Evolutionary conservation across 257 asterid species (phyloP).

Genomic region (Plantago ovata): DNA sequence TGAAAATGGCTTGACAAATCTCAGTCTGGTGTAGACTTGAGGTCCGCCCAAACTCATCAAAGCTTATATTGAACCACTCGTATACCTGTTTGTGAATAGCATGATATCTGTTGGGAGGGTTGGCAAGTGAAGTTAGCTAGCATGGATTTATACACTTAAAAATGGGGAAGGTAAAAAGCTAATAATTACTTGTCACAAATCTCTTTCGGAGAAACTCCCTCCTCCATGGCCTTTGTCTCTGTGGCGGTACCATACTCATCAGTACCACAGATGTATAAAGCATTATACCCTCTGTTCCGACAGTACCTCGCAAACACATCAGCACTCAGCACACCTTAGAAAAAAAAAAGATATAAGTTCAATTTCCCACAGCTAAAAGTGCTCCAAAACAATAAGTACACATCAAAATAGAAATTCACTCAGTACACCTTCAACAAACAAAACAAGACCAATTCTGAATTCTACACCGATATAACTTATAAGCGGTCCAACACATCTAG

Average conservation of each 20-base stretch:
- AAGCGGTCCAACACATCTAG: too few relatives aligned
- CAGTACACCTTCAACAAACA: too few relatives aligned
- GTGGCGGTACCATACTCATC: conserved; percentile 99
- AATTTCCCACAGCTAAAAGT: too few relatives aligned
- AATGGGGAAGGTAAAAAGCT: neutral
- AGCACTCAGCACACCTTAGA: conserved; percentile 89
- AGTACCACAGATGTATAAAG: conserved; percentile 84
- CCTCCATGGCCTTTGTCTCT: conserved; percentile 97
- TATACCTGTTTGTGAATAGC: conserved; percentile 79
- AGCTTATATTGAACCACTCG: conserved; percentile 78
- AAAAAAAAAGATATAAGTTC: neutral
- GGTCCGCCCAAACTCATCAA: conserved; percentile 92
- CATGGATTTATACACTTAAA: too few relatives aligned
- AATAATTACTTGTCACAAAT: conserved; percentile 83
- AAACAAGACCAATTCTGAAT: too few relatives aligned
- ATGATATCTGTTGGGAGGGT: conserved; percentile 45
- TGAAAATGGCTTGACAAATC: conserved; percentile 81
- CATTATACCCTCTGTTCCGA: conserved; percentile 78
- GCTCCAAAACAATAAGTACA: neutral
- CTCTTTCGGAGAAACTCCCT: conserved; percentile 72
- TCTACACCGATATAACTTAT: too few relatives aligned
- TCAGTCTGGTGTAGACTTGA: conserved; percentile 87
- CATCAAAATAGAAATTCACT: too few relatives aligned
- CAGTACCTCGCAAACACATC: conserved; percentile 91
- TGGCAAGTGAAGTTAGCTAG: too few relatives aligned